Conservation (phyloP, 1,284 basidiomycete species). For the Schizopora paradoxa region DNA sequence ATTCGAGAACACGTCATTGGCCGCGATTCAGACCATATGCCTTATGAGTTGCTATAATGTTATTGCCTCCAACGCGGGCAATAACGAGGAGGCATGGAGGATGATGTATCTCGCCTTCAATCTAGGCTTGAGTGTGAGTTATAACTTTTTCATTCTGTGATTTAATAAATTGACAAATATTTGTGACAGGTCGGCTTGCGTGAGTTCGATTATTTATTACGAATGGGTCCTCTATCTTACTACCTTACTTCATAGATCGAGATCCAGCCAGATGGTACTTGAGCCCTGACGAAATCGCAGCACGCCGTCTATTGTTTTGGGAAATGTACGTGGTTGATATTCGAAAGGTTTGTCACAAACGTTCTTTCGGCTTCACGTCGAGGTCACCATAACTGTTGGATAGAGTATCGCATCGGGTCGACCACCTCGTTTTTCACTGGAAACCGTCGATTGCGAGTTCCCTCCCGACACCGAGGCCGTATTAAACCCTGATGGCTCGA, state of each 20-base stretch:
- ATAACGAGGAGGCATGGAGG: slow-evolving; percentile 13
- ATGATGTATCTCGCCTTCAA: slow-evolving; percentile 13
- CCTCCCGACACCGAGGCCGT: slow-evolving; percentile 7
- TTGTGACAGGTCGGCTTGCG: slow-evolving; percentile 19
- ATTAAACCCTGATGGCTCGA: slow-evolving; percentile 6
- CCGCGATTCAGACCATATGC: slow-evolving; percentile 17
- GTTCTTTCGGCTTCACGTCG: not conserved
- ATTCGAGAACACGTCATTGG: slow-evolving; percentile 15
- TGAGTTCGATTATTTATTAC: slow-evolving; percentile 5
- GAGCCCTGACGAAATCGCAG: slow-evolving; percentile 19
- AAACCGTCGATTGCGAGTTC: slow-evolving; percentile 12
- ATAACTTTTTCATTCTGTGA: slow-evolving; percentile 6
- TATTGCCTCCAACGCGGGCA: not conserved
- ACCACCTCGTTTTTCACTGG: slow-evolving; percentile 10
- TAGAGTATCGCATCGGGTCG: slow-evolving; percentile 11
- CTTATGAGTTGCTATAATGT: slow-evolving; percentile 8
- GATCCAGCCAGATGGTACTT: slow-evolving; percentile 25
- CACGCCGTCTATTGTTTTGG: slow-evolving; percentile 25
- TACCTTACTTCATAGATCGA: slow-evolving; percentile 19
- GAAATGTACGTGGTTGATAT: slow-evolving; percentile 20
- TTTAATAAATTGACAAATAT: slow-evolving; percentile 8
- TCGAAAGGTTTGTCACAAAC: slow-evolving; percentile 10
- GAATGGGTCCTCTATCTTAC: not conserved
- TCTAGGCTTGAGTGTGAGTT: slow-evolving; percentile 17
- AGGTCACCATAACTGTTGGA: not conserved